phyloP scores from a whole-genome alignment of 116 monocot genomes.

The Thalassia testudinum region DNA sequence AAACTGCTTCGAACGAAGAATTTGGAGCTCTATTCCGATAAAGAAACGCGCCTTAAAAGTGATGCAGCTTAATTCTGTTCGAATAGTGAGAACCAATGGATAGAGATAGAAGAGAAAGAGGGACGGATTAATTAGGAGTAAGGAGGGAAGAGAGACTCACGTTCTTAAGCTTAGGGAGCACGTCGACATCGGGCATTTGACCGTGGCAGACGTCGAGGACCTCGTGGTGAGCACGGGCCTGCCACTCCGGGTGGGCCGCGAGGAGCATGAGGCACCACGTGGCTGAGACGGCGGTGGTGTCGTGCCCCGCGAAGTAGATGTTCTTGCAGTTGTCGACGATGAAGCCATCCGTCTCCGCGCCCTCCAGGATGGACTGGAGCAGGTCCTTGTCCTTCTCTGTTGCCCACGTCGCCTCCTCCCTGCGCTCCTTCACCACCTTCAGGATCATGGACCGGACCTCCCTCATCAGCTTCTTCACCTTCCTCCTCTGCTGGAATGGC shows the following conservation, averaged over 20 bases:
- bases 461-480: slow-evolving; percentile 21
- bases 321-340: slow-evolving; percentile 30
- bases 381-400: slow-evolving; percentile 4
- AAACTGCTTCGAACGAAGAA: too few relatives aligned
- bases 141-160: too few relatives aligned
- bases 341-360: slow-evolving; percentile 3
- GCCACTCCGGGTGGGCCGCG: slow-evolving; percentile 30
- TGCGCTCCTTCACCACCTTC: slow-evolving; percentile 20
- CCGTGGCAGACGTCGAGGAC: slow-evolving; percentile 14
- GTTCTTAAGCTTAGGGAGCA: slow-evolving; percentile 21
- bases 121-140: too few relatives aligned
- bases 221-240: slow-evolving; percentile 21
- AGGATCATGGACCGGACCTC: slow-evolving; percentile 40
- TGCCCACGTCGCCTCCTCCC: neutral
- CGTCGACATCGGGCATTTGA: slow-evolving; percentile 4
- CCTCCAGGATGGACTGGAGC: slow-evolving; percentile 10
- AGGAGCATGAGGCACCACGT: slow-evolving; percentile 51
- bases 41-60: too few relatives aligned
- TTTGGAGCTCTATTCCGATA: too few relatives aligned
- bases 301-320: slow-evolving; percentile 46
- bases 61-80: too few relatives aligned
- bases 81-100: too few relatives aligned
- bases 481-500: slow-evolving; percentile 23
- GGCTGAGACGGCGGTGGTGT: slow-evolving; percentile 24
- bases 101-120: too few relatives aligned